Evolutionary conservation across 805 yeast genomes (phyloP).

Genomic region (Cyberlindnera lachancei): DNA sequence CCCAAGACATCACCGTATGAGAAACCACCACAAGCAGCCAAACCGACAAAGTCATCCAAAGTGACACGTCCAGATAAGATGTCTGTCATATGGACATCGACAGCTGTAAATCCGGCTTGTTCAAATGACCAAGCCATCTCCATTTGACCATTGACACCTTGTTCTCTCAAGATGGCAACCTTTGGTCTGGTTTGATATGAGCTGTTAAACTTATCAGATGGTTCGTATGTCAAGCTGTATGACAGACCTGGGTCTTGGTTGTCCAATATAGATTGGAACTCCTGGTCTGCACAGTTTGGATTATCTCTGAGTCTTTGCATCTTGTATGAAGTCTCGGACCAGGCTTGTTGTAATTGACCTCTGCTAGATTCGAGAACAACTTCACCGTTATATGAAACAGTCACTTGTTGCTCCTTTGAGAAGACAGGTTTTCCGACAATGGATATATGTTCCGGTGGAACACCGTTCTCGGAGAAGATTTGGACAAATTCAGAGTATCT

Average conservation of each 20-base stretch:
- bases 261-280: constrained; percentile 65
- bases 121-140: constrained; percentile 98
- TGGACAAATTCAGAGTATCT: constrained; percentile 48
- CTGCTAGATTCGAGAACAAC: constrained; percentile 49
- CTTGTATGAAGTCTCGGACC: constrained; percentile 86
- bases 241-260: constrained; percentile 86
- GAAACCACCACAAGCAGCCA: constrained; percentile 99
- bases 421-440: constrained; percentile 66
- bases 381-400: constrained; percentile 39
- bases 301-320: constrained; percentile 91
- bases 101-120: constrained; percentile 89
- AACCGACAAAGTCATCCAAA: constrained; percentile 76
- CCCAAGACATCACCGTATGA: constrained; percentile 98
- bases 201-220: constrained; percentile 39
- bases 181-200: constrained; percentile 51
- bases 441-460: constrained; percentile 45
- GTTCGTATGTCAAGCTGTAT: constrained; percentile 68
- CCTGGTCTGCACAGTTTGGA: constrained; percentile 86
- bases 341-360: constrained; percentile 65
- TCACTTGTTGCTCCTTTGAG: constrained; percentile 44
- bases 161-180: constrained; percentile 95
- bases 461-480: constrained; percentile 50
- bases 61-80: constrained; percentile 64
- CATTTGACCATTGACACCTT: constrained; percentile 96
- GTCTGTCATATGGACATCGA: constrained; percentile 96